phyloP scores from a whole-genome alignment of 2,329 filamentous ascomycete genomes.

The Cordyceps javanica region DNA sequence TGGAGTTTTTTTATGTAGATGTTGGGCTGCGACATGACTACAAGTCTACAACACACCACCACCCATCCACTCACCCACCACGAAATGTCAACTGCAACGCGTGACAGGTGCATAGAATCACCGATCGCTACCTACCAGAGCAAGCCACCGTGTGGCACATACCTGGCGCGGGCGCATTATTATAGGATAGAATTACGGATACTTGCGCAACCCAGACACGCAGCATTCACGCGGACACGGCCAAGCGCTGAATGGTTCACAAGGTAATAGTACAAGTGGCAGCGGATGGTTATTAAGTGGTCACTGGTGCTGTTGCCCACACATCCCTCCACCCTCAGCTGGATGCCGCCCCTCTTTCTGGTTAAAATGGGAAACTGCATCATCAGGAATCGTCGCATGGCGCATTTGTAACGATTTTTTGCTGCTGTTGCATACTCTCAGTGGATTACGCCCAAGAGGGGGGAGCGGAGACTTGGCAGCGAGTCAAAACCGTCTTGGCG shows the following conservation, averaged over 20 bases:
- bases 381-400: not conserved
- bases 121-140: not conserved
- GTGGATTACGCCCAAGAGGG: too few species aligned
- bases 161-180: slow-evolving; percentile 1
- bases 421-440: not conserved
- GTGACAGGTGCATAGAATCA: slow-evolving; percentile 12
- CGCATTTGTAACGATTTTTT: not conserved
- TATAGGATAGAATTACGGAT: too few species aligned
- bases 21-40: too few species aligned
- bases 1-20: too few species aligned
- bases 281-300: too few species aligned
- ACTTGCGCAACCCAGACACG: too few species aligned
- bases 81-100: slow-evolving; percentile 1
- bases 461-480: too few species aligned
- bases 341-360: not conserved
- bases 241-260: not conserved
- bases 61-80: not conserved
- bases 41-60: not conserved
- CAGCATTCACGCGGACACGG: not conserved
- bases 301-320: slow-evolving; percentile 4
- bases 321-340: slow-evolving; percentile 10
- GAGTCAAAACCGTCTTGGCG: too few species aligned
- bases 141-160: not conserved
- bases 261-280: too few species aligned
- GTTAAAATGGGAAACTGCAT: not conserved